Base-by-base conservation (phyloP, 257 asterid genomes). In the Plectranthus barbatus region DNA sequence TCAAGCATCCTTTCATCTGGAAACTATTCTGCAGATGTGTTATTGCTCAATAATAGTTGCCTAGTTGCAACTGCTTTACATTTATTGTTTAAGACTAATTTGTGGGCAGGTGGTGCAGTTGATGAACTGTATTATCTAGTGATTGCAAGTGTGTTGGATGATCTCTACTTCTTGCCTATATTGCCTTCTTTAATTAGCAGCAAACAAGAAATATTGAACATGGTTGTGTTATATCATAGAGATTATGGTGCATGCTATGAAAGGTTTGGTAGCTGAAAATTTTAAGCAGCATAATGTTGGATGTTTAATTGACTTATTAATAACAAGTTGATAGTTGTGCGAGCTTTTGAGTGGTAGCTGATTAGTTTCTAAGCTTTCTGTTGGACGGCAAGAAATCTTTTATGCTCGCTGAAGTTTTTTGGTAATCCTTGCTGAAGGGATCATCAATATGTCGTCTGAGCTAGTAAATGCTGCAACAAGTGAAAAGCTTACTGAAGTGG, bases 401-500 rank as follows among this genome's bases (percentile, higher is more conserved):
- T 46, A n/a, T 21, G 61, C 57, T 24, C 64, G 66, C 37, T 55
- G 69, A 74, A 33, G 50, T 55, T 76, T 13, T 63, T 31, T 18
- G 42, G 45, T 69, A 65, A 18, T 69, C 48, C 58, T 69, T 79
- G 60, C 80, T 73, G 86, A 37, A 59, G 71, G 78, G 74, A 67
- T 75, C 62, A 10, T 71, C 56, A 72, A 23, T 29, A 93, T 93
- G 99, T 95, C 97, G n/a, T 66, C 88, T 15, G 97, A 87, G 56
- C 96, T 93, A 75, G 97, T 93, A 39, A 85, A 68, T 75, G 76
- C 86, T 56, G 99, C 99, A 39, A 90, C 97, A 12, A 83, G 78
- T 63, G 96, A 87, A 67, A 90, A 90, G 63, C 96, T 90, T 64
- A 49, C 83, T 64, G 99, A 90, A 76, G 79, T 79, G 83, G 99